phyloP scores from a whole-genome alignment of 2,329 filamentous ascomycete genomes.

The Alternaria novae-zelandiae region DNA sequence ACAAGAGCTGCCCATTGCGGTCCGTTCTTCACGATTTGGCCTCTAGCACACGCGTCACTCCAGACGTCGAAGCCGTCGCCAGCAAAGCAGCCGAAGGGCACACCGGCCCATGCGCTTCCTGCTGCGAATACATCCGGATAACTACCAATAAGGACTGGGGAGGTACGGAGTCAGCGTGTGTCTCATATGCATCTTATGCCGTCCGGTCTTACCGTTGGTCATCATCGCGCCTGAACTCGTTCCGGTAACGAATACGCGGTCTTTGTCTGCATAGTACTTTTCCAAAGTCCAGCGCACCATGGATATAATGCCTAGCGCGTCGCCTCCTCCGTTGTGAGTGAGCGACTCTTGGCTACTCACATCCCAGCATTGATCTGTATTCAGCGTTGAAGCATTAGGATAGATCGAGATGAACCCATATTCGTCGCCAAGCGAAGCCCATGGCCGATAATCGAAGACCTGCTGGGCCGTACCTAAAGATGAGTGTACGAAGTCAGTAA shows the following conservation, averaged over 20 bases:
- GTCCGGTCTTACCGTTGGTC: conserved; percentile 25
- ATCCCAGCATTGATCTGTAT: conserved; percentile 45
- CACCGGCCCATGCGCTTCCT: conserved; percentile 43
- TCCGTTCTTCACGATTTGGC: conserved; percentile 40
- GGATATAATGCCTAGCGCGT: conserved; percentile 41
- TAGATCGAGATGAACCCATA: conserved; percentile 48
- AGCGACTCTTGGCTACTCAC: conserved; percentile 42
- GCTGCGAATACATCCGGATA: conserved; percentile 46
- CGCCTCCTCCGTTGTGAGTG: conserved; percentile 43
- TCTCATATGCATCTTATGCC: background rate
- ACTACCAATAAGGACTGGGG: conserved; percentile 35
- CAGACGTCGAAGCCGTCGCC: conserved; percentile 40
- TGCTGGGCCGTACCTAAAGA: conserved; percentile 27
- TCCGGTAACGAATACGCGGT: conserved; percentile 42
- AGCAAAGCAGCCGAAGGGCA: conserved; percentile 46
- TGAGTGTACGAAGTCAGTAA: background rate
- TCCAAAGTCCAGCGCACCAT: conserved; percentile 40
- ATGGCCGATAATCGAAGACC: conserved; percentile 37
- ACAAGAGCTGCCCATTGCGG: conserved; percentile 40
- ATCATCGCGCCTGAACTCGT: conserved; percentile 47
- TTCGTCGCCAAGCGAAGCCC: conserved; percentile 37
- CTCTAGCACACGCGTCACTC: conserved; percentile 41
- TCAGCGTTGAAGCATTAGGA: conserved; percentile 31
- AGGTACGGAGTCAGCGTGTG: background rate
- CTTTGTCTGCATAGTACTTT: conserved; percentile 36